phyloP scores from a whole-genome alignment of 2,329 filamentous ascomycete genomes.

The Cercospora berteroae region DNA sequence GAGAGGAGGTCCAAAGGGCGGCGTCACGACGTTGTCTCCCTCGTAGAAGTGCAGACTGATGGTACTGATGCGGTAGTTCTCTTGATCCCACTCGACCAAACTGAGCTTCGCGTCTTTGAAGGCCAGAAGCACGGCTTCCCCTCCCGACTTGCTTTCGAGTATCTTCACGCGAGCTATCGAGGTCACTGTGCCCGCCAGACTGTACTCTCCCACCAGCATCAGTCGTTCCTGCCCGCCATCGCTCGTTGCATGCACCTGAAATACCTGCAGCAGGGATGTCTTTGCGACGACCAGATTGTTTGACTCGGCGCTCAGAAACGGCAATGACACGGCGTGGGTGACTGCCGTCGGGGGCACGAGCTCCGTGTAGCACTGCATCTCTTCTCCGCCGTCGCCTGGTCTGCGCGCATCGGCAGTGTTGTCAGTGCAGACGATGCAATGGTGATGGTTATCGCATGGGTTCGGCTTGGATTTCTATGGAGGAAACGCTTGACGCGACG shows the following conservation, averaged over 20 bases:
- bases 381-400: not conserved
- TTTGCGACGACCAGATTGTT: slow-evolving; percentile 89
- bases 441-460: not conserved
- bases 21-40: slow-evolving; percentile 65
- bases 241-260: slow-evolving; percentile 48
- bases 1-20: slow-evolving; percentile 74
- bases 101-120: slow-evolving; percentile 91
- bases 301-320: slow-evolving; percentile 72
- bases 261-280: slow-evolving; percentile 90
- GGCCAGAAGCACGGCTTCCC: slow-evolving; percentile 77
- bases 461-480: not conserved
- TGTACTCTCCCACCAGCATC: slow-evolving; percentile 67
- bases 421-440: not conserved
- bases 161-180: slow-evolving; percentile 77
- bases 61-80: slow-evolving; percentile 74
- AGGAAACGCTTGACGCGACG: not conserved
- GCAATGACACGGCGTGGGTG: slow-evolving; percentile 76
- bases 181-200: slow-evolving; percentile 78
- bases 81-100: slow-evolving; percentile 89
- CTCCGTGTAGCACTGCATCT: slow-evolving; percentile 97
- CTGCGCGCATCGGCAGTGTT: not conserved
- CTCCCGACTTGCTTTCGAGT: slow-evolving; percentile 70
- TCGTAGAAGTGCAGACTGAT: slow-evolving; percentile 98
- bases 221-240: slow-evolving; percentile 67
- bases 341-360: slow-evolving; percentile 91